Conservation (phyloP, 371 early-diverging fungal species). For the Circinella minor region DNA sequence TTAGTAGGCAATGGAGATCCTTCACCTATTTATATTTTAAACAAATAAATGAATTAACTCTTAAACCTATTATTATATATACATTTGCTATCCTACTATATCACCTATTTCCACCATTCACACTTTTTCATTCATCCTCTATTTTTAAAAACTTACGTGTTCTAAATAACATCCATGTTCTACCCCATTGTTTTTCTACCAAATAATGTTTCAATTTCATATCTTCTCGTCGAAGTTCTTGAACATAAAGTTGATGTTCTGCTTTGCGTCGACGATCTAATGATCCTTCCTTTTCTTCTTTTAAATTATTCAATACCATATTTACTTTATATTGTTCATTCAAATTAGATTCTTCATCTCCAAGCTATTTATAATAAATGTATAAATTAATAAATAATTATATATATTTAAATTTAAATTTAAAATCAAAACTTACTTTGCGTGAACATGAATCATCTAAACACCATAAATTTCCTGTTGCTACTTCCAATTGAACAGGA, state of each 20-base stretch:
- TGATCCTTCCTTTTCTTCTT: conserved; percentile 27
- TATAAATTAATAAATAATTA: not conserved
- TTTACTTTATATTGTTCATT: conserved; percentile 25
- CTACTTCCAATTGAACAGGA: conserved; percentile 32
- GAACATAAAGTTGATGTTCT: conserved; percentile 46
- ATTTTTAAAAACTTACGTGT: conserved; percentile 37
- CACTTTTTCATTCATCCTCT: not conserved
- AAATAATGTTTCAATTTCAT: conserved; percentile 46
- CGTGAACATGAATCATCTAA: conserved; percentile 27
- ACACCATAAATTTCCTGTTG: conserved; percentile 29
- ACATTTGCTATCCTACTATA: too few relatives aligned
- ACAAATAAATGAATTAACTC: not conserved
- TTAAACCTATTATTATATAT: not conserved
- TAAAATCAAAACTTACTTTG: conserved; percentile 28
- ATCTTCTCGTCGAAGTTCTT: conserved; percentile 49
- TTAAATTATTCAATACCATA: conserved; percentile 19
- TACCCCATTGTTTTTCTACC: conserved; percentile 48
- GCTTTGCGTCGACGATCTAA: conserved; percentile 48
- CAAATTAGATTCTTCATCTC: conserved; percentile 16
- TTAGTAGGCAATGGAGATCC: conserved; percentile 44
- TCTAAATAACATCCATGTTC: conserved; percentile 52
- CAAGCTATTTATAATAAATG: conserved; percentile 17
- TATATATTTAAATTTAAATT: too few relatives aligned
- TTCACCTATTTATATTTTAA: conserved; percentile 27
- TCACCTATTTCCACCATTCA: not conserved